Conservation (phyloP, 345 rosid species). For the Erysimum cheiranthoides region DNA sequence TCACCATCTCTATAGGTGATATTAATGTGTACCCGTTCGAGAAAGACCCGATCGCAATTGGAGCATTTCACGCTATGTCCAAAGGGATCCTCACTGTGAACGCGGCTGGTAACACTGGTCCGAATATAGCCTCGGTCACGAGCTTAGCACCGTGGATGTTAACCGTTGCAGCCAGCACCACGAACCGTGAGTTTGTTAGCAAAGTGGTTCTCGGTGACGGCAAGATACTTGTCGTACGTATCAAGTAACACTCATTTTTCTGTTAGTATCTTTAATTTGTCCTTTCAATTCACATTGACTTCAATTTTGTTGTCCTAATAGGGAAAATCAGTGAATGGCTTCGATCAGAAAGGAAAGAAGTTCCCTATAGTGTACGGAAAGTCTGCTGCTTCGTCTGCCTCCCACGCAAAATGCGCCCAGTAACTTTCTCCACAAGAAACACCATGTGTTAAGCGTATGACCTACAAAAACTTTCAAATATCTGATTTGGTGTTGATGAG, state of each 20-base stretch:
- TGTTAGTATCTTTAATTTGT: background rate
- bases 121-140: background rate
- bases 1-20: constrained; percentile 43
- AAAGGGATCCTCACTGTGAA: constrained; percentile 51
- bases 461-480: background rate
- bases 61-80: constrained; percentile 54
- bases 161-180: constrained; percentile 53
- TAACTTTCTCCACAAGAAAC: constrained; percentile 23
- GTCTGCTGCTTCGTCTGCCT: background rate
- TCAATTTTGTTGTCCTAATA: background rate
- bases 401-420: background rate
- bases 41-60: constrained; percentile 43
- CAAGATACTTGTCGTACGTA: constrained; percentile 46
- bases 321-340: constrained; percentile 48
- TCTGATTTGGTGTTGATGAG: background rate
- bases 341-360: constrained; percentile 34
- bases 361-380: constrained; percentile 43
- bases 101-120: constrained; percentile 51
- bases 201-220: constrained; percentile 52
- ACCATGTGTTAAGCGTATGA: background rate
- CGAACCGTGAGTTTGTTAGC: constrained; percentile 44
- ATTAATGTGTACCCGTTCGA: background rate
- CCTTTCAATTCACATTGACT: background rate
- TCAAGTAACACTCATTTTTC: constrained; percentile 18
- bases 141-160: constrained; percentile 54